phyloP scores from a whole-genome alignment of 2,329 filamentous ascomycete species.

The Fusarium pininemorale region DNA sequence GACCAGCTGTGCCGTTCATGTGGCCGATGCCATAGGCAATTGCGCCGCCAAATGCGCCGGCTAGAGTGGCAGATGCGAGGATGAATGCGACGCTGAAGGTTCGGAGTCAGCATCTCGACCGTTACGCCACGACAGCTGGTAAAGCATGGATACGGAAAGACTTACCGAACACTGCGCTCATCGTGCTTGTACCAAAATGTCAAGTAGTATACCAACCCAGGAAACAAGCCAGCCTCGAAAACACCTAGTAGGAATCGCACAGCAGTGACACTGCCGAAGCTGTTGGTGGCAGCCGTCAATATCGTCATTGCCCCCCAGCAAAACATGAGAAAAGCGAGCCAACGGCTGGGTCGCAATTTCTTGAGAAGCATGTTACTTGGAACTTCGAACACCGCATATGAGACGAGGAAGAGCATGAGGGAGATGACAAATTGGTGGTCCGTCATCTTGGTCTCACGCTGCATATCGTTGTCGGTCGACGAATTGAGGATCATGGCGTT shows the following conservation, averaged over 20 bases:
- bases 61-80: constrained; percentile 73
- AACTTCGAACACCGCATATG: constrained; percentile 69
- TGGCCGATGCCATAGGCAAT: constrained; percentile 77
- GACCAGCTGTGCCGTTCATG: constrained; percentile 70
- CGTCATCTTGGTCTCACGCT: constrained; percentile 69
- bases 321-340: constrained; percentile 73
- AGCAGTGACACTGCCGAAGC: constrained; percentile 69
- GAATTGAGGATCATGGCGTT: constrained; percentile 74
- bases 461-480: constrained; percentile 67
- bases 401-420: constrained; percentile 69
- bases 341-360: constrained; percentile 68
- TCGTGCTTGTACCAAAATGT: constrained; percentile 79
- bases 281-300: constrained; percentile 70
- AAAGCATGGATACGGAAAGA: not conserved
- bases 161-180: constrained; percentile 70
- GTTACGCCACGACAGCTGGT: not conserved
- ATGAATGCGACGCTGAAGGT: constrained; percentile 69
- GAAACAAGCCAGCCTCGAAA: constrained; percentile 76
- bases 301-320: constrained; percentile 75
- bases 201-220: constrained; percentile 68
- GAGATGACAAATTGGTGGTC: constrained; percentile 67
- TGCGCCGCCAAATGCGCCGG: constrained; percentile 77
- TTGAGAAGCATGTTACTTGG: constrained; percentile 74
- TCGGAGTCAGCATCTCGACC: constrained; percentile 15
- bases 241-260: constrained; percentile 74